Percentiles rank a stretch among this genome's conserved stretches.
These are phyloP conservation scores for Aureobasidium sp. DNA, from an alignment of 2,329 filamentous ascomycete species.

Conservation along the genomic window DNA sequence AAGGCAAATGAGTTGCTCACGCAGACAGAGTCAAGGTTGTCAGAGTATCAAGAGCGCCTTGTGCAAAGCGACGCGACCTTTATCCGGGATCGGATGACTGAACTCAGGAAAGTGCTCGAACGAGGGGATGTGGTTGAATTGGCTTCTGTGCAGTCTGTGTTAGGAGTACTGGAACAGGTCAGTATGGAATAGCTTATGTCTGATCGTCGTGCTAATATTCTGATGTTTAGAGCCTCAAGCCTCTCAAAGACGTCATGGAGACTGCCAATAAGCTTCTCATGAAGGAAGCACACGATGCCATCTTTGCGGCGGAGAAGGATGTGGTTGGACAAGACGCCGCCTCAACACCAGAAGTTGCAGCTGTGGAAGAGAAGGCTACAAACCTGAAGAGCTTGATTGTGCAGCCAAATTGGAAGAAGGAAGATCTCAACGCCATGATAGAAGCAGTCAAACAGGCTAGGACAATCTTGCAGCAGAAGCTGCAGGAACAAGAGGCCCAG, in stretches of 20 bases:
- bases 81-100: constrained; percentile 24
- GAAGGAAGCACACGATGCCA: constrained; percentile 30
- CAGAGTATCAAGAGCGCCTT: constrained; percentile 26
- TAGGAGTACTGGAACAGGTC: constrained; percentile 20
- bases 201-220: neutral
- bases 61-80: constrained; percentile 21
- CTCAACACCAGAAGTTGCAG: constrained; percentile 19
- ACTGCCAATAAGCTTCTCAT: constrained; percentile 26
- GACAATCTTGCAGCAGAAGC: constrained; percentile 21
- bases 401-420: constrained; percentile 28
- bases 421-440: constrained; percentile 25
- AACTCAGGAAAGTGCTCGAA: constrained; percentile 24
- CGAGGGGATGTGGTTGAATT: constrained; percentile 20
- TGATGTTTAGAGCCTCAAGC: constrained; percentile 18
- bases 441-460: constrained; percentile 25
- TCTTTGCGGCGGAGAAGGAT: constrained; percentile 31
- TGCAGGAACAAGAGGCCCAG: constrained; percentile 17
- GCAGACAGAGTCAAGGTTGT: constrained; percentile 22
- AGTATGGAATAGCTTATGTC: neutral
- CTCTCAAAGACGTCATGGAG: constrained; percentile 22
- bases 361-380: constrained; percentile 22
- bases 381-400: constrained; percentile 27
- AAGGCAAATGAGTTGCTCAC: constrained; percentile 23
- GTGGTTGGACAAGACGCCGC: constrained; percentile 21
- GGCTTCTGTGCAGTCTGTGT: constrained; percentile 20